Conservation (phyloP, 768 basidiomycete genomes). For the Chlorophyllum brunneum region DNA sequence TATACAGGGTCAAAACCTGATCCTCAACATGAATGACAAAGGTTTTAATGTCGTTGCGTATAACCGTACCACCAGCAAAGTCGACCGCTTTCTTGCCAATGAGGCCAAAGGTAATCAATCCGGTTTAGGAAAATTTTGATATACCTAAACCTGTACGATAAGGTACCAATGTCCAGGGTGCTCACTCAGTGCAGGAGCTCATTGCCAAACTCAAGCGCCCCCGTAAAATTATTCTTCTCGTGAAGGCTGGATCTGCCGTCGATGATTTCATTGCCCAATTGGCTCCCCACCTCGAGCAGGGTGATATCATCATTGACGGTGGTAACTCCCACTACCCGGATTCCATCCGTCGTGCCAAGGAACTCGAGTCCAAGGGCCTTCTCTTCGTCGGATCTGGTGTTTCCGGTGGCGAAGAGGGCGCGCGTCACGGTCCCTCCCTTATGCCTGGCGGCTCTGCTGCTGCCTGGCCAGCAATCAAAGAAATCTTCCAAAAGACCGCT, state of each 20-base stretch:
- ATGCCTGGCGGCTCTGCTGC: conserved; percentile 97
- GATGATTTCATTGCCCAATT: conserved; percentile 94
- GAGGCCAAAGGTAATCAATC: conserved; percentile 86
- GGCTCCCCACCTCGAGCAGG: conserved; percentile 83
- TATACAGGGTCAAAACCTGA: conserved; percentile 87
- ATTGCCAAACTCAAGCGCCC: conserved; percentile 89
- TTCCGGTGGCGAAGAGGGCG: conserved; percentile 99
- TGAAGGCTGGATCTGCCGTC: conserved; percentile 96
- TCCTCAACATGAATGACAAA: conserved; percentile 99
- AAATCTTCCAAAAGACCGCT: conserved; percentile 97
- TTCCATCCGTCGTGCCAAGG: conserved; percentile 89
- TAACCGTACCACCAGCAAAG: conserved; percentile 96
- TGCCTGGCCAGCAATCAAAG: conserved; percentile 96
- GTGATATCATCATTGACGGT: conserved; percentile 99
- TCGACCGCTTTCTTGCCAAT: conserved; percentile 92
- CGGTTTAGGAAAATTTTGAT: conserved; percentile 16
- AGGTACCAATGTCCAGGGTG: conserved; percentile 96
- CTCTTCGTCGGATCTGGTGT: conserved; percentile 99
- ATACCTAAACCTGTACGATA: conserved; percentile 16
- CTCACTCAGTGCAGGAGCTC: conserved; percentile 91
- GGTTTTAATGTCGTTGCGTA: conserved; percentile 96
- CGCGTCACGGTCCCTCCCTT: conserved; percentile 93
- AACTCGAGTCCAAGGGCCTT: conserved; percentile 91
- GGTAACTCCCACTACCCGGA: conserved; percentile 99
- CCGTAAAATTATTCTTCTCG: conserved; percentile 96